Percentiles rank a stretch among this genome's conserved stretches.
These are phyloP conservation scores for Eucalyptus erythrocorys DNA, from an alignment of 345 rosid species.

Conservation along the genomic window DNA sequence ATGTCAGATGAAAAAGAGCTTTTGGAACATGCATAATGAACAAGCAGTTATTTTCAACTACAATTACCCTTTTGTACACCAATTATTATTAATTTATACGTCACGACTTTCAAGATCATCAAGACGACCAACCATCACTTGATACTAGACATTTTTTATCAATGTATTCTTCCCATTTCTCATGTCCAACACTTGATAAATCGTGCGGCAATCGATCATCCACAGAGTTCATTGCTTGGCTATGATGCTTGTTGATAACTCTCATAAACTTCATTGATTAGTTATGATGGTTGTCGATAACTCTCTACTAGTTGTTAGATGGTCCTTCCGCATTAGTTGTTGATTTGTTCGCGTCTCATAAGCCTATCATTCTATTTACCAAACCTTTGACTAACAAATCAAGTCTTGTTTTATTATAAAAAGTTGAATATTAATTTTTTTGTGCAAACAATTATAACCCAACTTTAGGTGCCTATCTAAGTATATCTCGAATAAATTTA, in stretches of 20 bases:
- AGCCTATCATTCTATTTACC: not conserved
- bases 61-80: not conserved
- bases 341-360: not conserved
- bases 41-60: not conserved
- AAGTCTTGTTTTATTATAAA: not conserved
- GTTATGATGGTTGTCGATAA: not conserved
- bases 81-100: not conserved
- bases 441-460: not conserved
- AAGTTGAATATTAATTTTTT: not conserved
- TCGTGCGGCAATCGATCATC: not conserved
- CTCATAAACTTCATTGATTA: not conserved
- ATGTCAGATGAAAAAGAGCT: not conserved
- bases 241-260: not conserved
- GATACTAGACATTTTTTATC: not conserved
- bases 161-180: not conserved
- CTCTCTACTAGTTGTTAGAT: not conserved
- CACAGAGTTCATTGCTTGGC: not conserved
- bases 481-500: not conserved
- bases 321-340: not conserved
- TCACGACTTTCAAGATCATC: not conserved
- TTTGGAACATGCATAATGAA: not conserved
- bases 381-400: not conserved
- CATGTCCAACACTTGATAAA: not conserved
- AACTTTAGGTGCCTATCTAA: not conserved
- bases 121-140: not conserved